Percentiles rank a stretch among this genome's conserved stretches.
Evolutionary conservation across 495 filamentous ascomycete genomes (phyloP).

Genomic region (Aspergillus bertholletiae): DNA sequence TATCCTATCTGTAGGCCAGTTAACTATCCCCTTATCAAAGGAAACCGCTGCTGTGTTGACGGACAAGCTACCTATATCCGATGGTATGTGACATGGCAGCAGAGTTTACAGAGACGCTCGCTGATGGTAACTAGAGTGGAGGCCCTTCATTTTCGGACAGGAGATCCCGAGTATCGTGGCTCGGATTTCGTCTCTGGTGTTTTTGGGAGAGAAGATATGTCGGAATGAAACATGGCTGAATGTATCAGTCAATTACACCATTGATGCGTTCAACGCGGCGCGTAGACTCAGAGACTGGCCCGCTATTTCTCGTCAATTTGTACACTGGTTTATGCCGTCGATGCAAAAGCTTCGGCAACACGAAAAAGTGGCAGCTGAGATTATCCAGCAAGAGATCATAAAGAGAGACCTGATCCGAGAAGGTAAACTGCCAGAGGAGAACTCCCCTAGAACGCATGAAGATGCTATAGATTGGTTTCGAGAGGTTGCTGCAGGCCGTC

Average conservation of each 20-base stretch:
- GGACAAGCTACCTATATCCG: slow-evolving; percentile 33
- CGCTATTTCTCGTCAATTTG: slow-evolving; percentile 30
- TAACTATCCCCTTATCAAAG: slow-evolving; percentile 38
- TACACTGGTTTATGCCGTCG: slow-evolving; percentile 34
- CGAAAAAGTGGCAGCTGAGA: slow-evolving; percentile 19
- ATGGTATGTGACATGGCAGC: slow-evolving; percentile 23
- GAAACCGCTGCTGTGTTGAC: slow-evolving; percentile 37
- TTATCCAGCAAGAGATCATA: slow-evolving; percentile 33
- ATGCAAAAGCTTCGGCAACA: slow-evolving; percentile 25
- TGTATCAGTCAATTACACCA: slow-evolving; percentile 54
- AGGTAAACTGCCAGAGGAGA: slow-evolving; percentile 20
- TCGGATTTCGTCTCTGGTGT: slow-evolving; percentile 53
- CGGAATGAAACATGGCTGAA: slow-evolving; percentile 54
- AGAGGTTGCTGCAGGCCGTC: slow-evolving; percentile 20
- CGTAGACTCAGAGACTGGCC: slow-evolving; percentile 33
- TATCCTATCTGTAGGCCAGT: slow-evolving; percentile 17
- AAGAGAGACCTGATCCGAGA: slow-evolving; percentile 20
- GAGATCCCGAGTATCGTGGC: slow-evolving; percentile 46
- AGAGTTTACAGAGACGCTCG: background rate
- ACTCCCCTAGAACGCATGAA: slow-evolving; percentile 15
- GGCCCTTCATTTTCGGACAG: slow-evolving; percentile 22
- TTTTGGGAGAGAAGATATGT: slow-evolving; percentile 52
- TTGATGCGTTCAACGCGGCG: slow-evolving; percentile 42
- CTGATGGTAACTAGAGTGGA: slow-evolving; percentile 25
- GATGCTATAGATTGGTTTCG: slow-evolving; percentile 38